These are phyloP conservation scores for Penicillium coprophilum DNA, from an alignment of 495 filamentous ascomycete genomes.

Conservation along the genomic window DNA sequence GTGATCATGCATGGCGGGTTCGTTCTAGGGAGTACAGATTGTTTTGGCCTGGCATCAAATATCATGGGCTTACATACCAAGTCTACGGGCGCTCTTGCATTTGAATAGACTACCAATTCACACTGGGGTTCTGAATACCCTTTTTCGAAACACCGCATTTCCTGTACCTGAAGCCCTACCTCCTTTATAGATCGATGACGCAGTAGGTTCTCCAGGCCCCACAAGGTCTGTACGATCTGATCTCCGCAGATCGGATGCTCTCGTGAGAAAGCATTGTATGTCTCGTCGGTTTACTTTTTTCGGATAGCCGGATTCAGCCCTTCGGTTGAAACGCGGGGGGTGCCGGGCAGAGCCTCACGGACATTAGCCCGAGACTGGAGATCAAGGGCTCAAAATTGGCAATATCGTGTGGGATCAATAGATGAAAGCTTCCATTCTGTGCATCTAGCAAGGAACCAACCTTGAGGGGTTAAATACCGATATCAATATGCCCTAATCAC, in stretches of 20 bases:
- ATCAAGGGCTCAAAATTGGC: background rate
- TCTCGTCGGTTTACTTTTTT: slow-evolving; percentile 11
- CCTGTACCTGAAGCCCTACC: background rate
- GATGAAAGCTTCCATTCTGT: background rate
- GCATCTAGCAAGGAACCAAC: background rate
- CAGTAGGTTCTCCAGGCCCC: background rate
- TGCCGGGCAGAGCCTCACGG: background rate
- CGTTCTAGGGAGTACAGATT: slow-evolving; percentile 21
- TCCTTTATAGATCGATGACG: background rate
- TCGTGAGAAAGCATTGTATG: background rate
- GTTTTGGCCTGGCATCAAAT: slow-evolving; percentile 20
- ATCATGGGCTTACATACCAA: slow-evolving; percentile 21
- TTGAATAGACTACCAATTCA: slow-evolving; percentile 29
- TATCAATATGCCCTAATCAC: background rate
- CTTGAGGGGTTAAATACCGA: background rate
- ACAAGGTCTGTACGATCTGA: background rate
- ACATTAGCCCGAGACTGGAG: slow-evolving; percentile 18
- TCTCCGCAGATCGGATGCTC: background rate
- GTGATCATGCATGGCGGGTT: slow-evolving; percentile 26
- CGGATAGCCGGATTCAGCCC: slow-evolving; percentile 4
- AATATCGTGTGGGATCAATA: background rate
- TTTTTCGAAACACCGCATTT: background rate
- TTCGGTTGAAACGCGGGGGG: slow-evolving; percentile 6
- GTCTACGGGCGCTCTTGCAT: slow-evolving; percentile 19
- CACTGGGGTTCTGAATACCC: slow-evolving; percentile 7